Percentiles rank a stretch among this genome's conserved stretches.
Conservation (phyloP, 495 filamentous ascomycete species). For the Aspergillus steynii region DNA sequence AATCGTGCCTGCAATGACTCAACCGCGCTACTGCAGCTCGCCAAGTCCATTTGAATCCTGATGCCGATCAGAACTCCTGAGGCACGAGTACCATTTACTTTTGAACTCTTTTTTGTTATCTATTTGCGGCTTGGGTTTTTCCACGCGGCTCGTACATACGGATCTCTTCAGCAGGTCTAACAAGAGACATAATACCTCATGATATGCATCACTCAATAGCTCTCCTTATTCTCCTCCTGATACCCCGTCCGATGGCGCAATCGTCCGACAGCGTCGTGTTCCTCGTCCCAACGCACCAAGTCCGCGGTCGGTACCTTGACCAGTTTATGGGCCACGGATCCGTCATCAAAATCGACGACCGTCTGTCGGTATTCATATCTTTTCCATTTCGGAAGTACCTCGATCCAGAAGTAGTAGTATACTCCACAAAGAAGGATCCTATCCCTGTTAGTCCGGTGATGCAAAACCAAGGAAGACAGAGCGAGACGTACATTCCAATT, state of each 20-base stretch:
- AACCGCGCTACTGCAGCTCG: too few species aligned
- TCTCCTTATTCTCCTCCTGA: neutral
- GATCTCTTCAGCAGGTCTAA: too few species aligned
- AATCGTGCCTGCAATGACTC: too few species aligned
- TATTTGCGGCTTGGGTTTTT: too few species aligned
- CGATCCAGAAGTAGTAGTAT: slow-evolving; percentile 5
- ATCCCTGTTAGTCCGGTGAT: neutral
- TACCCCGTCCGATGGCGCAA: neutral
- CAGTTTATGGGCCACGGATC: slow-evolving; percentile 1
- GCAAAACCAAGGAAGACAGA: neutral
- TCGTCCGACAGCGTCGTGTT: slow-evolving; percentile 4
- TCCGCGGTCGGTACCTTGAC: slow-evolving; percentile 4
- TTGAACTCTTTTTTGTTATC: too few species aligned
- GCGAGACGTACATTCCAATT: slow-evolving; percentile 51
- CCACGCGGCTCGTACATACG: too few species aligned
- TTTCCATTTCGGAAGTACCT: neutral
- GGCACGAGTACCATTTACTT: too few species aligned
- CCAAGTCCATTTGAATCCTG: too few species aligned
- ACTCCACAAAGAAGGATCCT: slow-evolving; percentile 1
- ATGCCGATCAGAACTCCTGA: too few species aligned
- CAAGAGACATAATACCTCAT: too few species aligned
- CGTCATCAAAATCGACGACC: slow-evolving; percentile 4
- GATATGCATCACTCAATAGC: too few species aligned
- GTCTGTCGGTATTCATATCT: slow-evolving; percentile 3
- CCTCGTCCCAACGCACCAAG: slow-evolving; percentile 2